Evolutionary conservation across 108 stramenopile genomes (phyloP).

Genomic region (Cyclotella choctawhatcheeana): DNA sequence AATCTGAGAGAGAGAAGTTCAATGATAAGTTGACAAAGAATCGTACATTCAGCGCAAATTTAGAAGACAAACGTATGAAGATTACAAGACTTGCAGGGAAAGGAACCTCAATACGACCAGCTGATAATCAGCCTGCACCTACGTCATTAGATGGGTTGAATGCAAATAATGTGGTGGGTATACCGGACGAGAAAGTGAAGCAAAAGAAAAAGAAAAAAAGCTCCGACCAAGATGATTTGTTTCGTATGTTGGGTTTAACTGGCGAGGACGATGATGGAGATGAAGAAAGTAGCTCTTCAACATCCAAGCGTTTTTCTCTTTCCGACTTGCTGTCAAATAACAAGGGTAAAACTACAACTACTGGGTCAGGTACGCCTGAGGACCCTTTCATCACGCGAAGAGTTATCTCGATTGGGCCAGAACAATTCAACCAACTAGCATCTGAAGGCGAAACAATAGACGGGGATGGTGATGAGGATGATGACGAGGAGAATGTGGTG

Average conservation of each 20-base stretch:
- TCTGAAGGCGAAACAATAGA: slow-evolving; percentile 31
- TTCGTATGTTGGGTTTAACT: slow-evolving; percentile 33
- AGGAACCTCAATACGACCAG: slow-evolving; percentile 35
- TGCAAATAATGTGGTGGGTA: slow-evolving; percentile 43
- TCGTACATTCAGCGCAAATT: not conserved
- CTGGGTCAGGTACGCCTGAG: slow-evolving; percentile 42
- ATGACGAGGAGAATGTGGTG: slow-evolving; percentile 48
- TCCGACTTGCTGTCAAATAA: slow-evolving; percentile 32
- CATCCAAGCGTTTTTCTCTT: slow-evolving; percentile 26
- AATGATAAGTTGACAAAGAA: slow-evolving; percentile 12
- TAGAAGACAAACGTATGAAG: slow-evolving; percentile 20
- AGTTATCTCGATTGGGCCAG: slow-evolving; percentile 43
- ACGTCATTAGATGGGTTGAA: slow-evolving; percentile 43
- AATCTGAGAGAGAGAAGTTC: slow-evolving; percentile 29
- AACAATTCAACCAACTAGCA: slow-evolving; percentile 29
- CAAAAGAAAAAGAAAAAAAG: slow-evolving; percentile 24
- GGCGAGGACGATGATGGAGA: slow-evolving; percentile 32
- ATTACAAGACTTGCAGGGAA: slow-evolving; percentile 23
- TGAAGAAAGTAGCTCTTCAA: slow-evolving; percentile 24
- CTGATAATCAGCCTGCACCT: slow-evolving; percentile 16
- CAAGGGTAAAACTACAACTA: slow-evolving; percentile 24
- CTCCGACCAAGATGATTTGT: slow-evolving; percentile 13
- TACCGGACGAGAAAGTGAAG: slow-evolving; percentile 28
- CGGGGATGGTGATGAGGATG: slow-evolving; percentile 30
- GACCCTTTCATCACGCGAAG: slow-evolving; percentile 45